Evolutionary conservation across 495 filamentous ascomycete species (phyloP).

Genomic region (Xylaria curta): DNA sequence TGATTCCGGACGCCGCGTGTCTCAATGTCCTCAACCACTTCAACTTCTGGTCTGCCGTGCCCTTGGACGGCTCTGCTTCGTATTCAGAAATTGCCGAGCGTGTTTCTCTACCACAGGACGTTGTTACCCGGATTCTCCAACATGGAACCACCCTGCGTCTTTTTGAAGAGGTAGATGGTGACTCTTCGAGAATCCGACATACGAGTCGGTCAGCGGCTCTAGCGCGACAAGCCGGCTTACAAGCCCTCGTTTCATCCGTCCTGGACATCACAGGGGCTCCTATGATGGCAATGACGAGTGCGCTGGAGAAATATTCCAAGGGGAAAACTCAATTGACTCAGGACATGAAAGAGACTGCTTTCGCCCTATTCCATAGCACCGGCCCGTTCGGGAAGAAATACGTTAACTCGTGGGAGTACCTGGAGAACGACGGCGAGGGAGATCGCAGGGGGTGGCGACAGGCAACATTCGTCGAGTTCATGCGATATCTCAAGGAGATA

Average conservation of each 20-base stretch:
- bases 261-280: slow-evolving; percentile 74
- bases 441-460: slow-evolving; percentile 39
- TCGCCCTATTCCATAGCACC: slow-evolving; percentile 35
- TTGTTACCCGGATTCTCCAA: slow-evolving; percentile 48
- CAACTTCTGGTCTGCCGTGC: slow-evolving; percentile 43
- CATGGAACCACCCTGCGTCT: slow-evolving; percentile 53
- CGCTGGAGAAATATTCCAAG: slow-evolving; percentile 34
- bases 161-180: slow-evolving; percentile 53
- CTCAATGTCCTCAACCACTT: slow-evolving; percentile 43
- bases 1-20: slow-evolving; percentile 35
- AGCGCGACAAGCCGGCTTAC: slow-evolving; percentile 32
- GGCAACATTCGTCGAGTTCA: slow-evolving; percentile 40
- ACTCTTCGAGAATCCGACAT: slow-evolving; percentile 38
- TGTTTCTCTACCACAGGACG: slow-evolving; percentile 35
- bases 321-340: slow-evolving; percentile 36
- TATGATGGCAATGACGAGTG: slow-evolving; percentile 61
- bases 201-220: slow-evolving; percentile 41
- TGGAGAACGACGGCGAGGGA: slow-evolving; percentile 42
- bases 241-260: slow-evolving; percentile 71
- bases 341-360: slow-evolving; percentile 38
- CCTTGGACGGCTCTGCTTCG: slow-evolving; percentile 42
- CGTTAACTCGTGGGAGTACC: slow-evolving; percentile 39
- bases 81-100: slow-evolving; percentile 42
- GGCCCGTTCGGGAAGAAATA: slow-evolving; percentile 37
- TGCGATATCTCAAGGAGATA: slow-evolving; percentile 39